phyloP scores from a whole-genome alignment of 2,329 filamentous ascomycete genomes.

The Trichoderma sp. region DNA sequence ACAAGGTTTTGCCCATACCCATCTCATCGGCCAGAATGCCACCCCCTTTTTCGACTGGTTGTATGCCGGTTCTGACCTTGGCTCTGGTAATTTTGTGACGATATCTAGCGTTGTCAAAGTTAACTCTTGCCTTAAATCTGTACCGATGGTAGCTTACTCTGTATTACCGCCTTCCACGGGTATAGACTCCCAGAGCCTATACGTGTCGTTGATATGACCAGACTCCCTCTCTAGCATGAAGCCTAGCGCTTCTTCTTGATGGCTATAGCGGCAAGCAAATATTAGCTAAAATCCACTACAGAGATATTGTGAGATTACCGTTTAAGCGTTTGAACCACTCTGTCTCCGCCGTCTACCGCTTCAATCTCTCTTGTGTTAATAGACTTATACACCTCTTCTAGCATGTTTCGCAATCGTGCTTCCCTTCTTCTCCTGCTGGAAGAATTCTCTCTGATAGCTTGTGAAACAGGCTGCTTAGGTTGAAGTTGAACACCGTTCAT shows the following conservation, averaged over 20 bases:
- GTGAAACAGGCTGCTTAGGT: neutral
- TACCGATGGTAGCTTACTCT: constrained; percentile 23
- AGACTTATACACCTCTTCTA: neutral
- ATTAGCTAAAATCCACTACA: neutral
- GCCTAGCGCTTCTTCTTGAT: constrained; percentile 37
- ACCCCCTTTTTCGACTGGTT: constrained; percentile 35
- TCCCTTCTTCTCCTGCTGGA: neutral
- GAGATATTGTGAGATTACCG: constrained; percentile 21
- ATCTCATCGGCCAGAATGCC: constrained; percentile 60
- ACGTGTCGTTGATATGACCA: constrained; percentile 31
- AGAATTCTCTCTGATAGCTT: neutral
- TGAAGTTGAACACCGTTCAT: neutral
- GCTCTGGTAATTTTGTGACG: constrained; percentile 38
- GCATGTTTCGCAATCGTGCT: neutral
- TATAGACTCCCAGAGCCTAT: constrained; percentile 34
- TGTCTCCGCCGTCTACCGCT: constrained; percentile 23
- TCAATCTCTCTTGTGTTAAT: constrained; percentile 15
- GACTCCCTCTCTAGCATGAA: constrained; percentile 41
- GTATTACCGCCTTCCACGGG: constrained; percentile 25
- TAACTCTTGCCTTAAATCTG: neutral
- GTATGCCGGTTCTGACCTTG: constrained; percentile 29
- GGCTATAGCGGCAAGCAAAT: constrained; percentile 27
- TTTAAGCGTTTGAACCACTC: constrained; percentile 27
- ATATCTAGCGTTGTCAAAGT: constrained; percentile 27
- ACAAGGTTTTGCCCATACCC: constrained; percentile 58